Evolutionary conservation across 2,329 filamentous ascomycete species (phyloP), one percentile per base, ranked within the genome.

Genomic region (Arthrobotrys musiformis): DNA sequence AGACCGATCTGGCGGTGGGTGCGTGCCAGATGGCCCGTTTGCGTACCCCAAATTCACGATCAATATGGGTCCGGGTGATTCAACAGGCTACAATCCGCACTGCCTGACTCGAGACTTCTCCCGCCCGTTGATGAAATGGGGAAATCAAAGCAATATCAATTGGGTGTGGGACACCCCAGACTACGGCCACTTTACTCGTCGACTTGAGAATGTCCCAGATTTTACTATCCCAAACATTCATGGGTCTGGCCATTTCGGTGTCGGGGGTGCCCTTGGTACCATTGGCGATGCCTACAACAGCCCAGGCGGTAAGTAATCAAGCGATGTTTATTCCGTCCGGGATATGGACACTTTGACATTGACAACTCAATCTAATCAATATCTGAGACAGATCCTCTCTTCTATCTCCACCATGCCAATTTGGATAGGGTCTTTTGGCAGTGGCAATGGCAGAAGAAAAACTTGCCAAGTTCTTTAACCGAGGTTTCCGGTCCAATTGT

Each of bases 11-110:
- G 82, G 82, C 2, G 74, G 79, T 11, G 79, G 79, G 2, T 85
- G 83, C 74, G 81, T 85, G 22, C 50, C 79, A 0, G 80, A 83
- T 33, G 83, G 83, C 0, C 83, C 83, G 0, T 84, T 85, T 37
- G 26, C 64, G 13, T 68, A 28, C 73, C 79, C 79, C 8, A 82
- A 83, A 67, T 56, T 82, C 33, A 82, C 81, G 0, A 79, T 84
- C 7, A 81, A 81, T 33, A 78, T 83, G 17, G 82, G 83, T 48
- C 82, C 81, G 2, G 80, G 81, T 33, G 19, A 44, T 7, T 68
- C 64, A 7, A 68, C 35, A 11, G 50, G 48, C 24, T 58, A 68
- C 37, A 73, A 78, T 42, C 68, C 60, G 9, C 74, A 68, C 28
- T 83, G 81, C 60, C 78, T 83, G 11, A 77, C 73, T 13, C 80